Evolutionary conservation across 78 protist genomes (phyloP).

Genomic region (Capsaspora owczarzaki): DNA sequence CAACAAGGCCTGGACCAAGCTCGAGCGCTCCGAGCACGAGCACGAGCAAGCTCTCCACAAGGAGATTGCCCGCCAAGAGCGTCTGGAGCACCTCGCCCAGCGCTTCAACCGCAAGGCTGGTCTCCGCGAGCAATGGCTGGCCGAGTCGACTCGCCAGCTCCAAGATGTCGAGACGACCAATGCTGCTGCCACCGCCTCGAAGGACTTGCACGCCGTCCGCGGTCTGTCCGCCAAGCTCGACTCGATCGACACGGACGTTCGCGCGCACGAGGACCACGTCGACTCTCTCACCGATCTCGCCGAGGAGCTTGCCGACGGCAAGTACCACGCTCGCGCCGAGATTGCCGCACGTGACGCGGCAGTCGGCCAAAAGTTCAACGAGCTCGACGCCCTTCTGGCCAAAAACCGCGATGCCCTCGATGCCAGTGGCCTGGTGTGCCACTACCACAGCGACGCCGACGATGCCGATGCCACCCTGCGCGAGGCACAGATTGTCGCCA

Average conservation of each 20-base stretch:
- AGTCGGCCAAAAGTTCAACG: too few species aligned
- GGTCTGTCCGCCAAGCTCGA: slow-evolving; percentile 14
- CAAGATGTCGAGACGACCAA: not conserved
- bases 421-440: not conserved
- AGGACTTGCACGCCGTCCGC: slow-evolving; percentile 23
- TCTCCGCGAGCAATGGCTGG: slow-evolving; percentile 13
- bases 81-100: slow-evolving; percentile 13
- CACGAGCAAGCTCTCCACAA: not conserved
- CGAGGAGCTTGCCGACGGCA: not conserved
- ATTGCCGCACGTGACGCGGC: not conserved
- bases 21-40: slow-evolving; percentile 23
- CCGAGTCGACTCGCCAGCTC: too few species aligned
- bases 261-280: slow-evolving; percentile 16
- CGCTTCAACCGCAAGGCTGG: slow-evolving; percentile 25
- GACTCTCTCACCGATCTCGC: not conserved
- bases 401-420: too few species aligned
- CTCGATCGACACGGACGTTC: slow-evolving; percentile 26
- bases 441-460: not conserved
- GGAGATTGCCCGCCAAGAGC: slow-evolving; percentile 19
- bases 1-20: slow-evolving; percentile 18
- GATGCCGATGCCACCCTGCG: not conserved
- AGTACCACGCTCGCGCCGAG: not conserved
- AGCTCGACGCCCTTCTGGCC: too few species aligned
- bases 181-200: not conserved
- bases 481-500: not conserved